Evolutionary conservation across 495 filamentous ascomycete genomes (phyloP).

Genomic region (Aspergillus olivimuriae): DNA sequence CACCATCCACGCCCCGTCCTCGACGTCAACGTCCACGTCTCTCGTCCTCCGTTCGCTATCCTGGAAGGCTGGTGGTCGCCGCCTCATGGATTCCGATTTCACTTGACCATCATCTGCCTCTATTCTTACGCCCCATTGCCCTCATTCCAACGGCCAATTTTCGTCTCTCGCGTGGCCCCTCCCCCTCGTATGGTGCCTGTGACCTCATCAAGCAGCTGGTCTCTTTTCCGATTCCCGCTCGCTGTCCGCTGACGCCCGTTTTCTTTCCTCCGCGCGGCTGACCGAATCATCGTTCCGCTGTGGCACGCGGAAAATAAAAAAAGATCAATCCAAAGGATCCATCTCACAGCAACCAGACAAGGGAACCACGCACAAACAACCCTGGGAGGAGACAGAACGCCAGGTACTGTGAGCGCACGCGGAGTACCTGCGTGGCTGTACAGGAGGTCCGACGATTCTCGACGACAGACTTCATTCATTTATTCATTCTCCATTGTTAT

Average conservation of each 20-base stretch:
- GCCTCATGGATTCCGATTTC: background rate
- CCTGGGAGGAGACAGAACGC: too few species aligned
- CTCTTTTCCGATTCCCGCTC: background rate
- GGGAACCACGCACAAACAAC: too few species aligned
- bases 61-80: background rate
- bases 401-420: background rate
- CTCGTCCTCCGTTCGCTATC: background rate
- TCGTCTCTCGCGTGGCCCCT: background rate
- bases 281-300: background rate
- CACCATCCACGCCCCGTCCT: too few species aligned
- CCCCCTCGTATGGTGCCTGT: background rate
- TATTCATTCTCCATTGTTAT: too few species aligned
- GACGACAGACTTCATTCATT: too few species aligned
- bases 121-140: background rate
- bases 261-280: background rate
- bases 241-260: slow-evolving; percentile 17
- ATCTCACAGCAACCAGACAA: too few species aligned
- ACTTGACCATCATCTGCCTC: background rate
- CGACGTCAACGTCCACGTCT: background rate
- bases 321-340: background rate
- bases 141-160: background rate
- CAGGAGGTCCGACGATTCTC: too few species aligned
- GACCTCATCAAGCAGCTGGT: background rate
- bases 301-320: background rate
- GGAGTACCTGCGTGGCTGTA: background rate